These are phyloP conservation scores for Tremellales sp. DNA, from an alignment of 1,284 basidiomycete genomes.

Conservation along the genomic window DNA sequence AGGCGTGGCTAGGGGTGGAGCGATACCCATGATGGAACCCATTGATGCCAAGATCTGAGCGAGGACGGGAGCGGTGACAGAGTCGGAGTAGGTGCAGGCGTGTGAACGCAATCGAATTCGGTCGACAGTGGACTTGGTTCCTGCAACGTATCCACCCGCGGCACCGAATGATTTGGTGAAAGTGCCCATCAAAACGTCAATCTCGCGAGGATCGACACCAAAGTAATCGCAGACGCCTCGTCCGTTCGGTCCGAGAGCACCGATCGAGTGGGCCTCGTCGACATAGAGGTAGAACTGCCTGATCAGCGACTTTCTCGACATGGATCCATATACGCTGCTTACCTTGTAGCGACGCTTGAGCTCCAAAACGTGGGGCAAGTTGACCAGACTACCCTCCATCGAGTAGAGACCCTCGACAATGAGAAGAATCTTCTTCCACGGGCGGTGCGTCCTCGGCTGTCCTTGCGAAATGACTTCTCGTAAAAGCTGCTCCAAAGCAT, in stretches of 20 bases:
- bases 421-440: slow-evolving; percentile 97
- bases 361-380: slow-evolving; percentile 77
- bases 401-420: slow-evolving; percentile 95
- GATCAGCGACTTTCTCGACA: neutral
- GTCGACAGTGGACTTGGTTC: slow-evolving; percentile 73
- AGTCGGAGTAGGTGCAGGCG: slow-evolving; percentile 82
- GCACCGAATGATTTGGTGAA: slow-evolving; percentile 99
- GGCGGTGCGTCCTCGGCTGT: slow-evolving; percentile 92
- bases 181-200: slow-evolving; percentile 98
- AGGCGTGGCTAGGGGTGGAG: slow-evolving; percentile 51
- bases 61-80: slow-evolving; percentile 85
- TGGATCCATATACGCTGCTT: slow-evolving; percentile 1
- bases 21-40: slow-evolving; percentile 92
- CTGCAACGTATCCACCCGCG: slow-evolving; percentile 92
- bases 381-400: slow-evolving; percentile 93
- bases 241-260: slow-evolving; percentile 88
- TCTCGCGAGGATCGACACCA: slow-evolving; percentile 68
- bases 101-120: slow-evolving; percentile 77
- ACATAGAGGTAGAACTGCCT: slow-evolving; percentile 93
- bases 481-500: slow-evolving; percentile 72
- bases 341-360: slow-evolving; percentile 97
- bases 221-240: slow-evolving; percentile 97
- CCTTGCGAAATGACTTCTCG: slow-evolving; percentile 94
- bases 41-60: slow-evolving; percentile 89
- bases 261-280: slow-evolving; percentile 97